Conservation (phyloP, 164 flowering plant genomes). For the Tinospora cordifolia region DNA sequence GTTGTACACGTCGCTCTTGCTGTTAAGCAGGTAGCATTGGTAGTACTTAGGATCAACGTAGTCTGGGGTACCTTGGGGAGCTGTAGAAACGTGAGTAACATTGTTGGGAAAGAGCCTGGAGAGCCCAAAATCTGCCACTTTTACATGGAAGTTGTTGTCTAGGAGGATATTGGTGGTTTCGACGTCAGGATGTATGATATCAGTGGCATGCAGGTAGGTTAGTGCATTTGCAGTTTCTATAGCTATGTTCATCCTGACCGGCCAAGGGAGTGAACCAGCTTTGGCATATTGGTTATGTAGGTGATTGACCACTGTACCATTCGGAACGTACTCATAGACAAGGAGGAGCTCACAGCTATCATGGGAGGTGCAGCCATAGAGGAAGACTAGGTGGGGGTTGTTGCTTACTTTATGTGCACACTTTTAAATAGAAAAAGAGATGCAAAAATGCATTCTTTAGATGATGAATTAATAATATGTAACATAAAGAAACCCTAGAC, state of each 20-base stretch:
- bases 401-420: too few species aligned
- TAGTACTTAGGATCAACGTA: conserved; percentile 76
- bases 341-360: conserved; percentile 65
- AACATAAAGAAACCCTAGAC: too few species aligned
- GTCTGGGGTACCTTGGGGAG: conserved; percentile 78
- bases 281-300: conserved; percentile 40
- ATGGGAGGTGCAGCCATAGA: conserved; percentile 70
- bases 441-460: too few species aligned
- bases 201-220: too few species aligned
- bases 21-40: conserved; percentile 57
- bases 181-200: too few species aligned
- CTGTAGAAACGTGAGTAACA: conserved; percentile 62
- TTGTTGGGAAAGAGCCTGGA: conserved; percentile 55
- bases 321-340: conserved; percentile 58
- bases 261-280: conserved; percentile 41
- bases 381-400: conserved; percentile 51
- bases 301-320: conserved; percentile 74
- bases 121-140: too few species aligned
- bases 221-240: too few species aligned
- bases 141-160: too few species aligned
- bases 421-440: too few species aligned
- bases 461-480: too few species aligned
- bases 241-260: too few species aligned
- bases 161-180: too few species aligned
- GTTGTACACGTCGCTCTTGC: conserved; percentile 68